Percentiles rank a stretch among this genome's conserved stretches.
Evolutionary conservation across 257 asterid genomes (phyloP).

Genomic region (Nicotiana noctiflora): DNA sequence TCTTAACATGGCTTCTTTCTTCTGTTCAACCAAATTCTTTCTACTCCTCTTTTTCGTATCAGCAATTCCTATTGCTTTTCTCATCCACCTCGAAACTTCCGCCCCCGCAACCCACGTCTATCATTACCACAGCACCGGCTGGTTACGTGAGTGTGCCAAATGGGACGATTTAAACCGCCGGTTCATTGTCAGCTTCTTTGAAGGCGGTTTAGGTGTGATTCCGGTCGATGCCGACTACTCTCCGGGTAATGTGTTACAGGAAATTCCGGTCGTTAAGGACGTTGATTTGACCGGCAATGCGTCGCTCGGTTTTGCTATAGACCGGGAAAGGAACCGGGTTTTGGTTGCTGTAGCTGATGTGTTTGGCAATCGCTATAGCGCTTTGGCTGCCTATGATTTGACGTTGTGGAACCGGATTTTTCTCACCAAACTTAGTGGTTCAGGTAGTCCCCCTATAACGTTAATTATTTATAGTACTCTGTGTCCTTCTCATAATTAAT

Average conservation of each 20-base stretch:
- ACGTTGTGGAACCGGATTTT: conserved; percentile 67
- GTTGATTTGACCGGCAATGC: conserved; percentile 63
- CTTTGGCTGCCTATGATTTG: conserved; percentile 78
- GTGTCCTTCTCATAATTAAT: neutral
- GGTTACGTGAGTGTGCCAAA: conserved; percentile 82
- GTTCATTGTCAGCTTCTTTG: conserved; percentile 72
- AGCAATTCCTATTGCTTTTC: conserved; percentile 64
- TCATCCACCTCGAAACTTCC: conserved; percentile 53
- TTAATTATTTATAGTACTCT: neutral
- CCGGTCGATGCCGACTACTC: conserved; percentile 25
- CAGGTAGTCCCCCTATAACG: conserved; percentile 34
- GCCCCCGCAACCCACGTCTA: conserved; percentile 49
- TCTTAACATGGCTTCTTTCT: conserved; percentile 26
- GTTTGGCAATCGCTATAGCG: conserved; percentile 56
- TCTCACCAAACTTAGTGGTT: conserved; percentile 66
- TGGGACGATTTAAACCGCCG: conserved; percentile 73
- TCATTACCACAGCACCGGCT: conserved; percentile 59
- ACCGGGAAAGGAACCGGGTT: conserved; percentile 76
- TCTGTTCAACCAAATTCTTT: conserved; percentile 41
- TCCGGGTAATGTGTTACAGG: conserved; percentile 32
- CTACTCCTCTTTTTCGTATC: conserved; percentile 45
- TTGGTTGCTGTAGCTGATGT: conserved; percentile 62
- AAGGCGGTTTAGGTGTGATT: conserved; percentile 73
- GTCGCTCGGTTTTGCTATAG: conserved; percentile 69
- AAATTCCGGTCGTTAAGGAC: conserved; percentile 46